Evolutionary conservation across 176 grass and related monocot genomes (phyloP).

Genomic region (Oryza meridionalis): DNA sequence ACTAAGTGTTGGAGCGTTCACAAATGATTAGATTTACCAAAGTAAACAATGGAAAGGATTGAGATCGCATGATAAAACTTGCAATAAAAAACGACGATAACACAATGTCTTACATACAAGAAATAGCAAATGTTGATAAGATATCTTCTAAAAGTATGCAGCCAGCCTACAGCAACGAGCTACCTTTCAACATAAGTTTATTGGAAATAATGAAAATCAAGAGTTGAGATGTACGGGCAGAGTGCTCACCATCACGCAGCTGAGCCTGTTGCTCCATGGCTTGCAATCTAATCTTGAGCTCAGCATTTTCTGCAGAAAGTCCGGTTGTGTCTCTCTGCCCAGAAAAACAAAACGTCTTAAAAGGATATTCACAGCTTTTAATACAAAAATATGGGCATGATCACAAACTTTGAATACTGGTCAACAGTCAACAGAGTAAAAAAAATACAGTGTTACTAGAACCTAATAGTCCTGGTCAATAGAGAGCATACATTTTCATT

Average conservation of each 20-base stretch:
- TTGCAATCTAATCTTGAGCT: constrained; percentile 87
- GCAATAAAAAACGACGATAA: background rate
- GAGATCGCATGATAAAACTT: background rate
- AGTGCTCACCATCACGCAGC: constrained; percentile 66
- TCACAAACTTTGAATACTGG: background rate
- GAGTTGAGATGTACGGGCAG: background rate
- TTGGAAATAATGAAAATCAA: constrained; percentile 22
- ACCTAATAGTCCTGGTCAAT: background rate
- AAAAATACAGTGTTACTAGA: background rate
- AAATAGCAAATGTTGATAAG: background rate
- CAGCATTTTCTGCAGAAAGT: constrained; percentile 69
- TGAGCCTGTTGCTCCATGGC: constrained; percentile 92
- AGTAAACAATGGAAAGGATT: background rate
- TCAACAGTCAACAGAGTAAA: constrained; percentile 17
- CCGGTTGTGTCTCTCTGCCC: constrained; percentile 81
- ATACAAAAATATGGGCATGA: constrained; percentile 16
- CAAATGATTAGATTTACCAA: constrained; percentile 15
- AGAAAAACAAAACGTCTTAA: constrained; percentile 38
- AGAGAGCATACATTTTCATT: background rate
- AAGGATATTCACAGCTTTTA: constrained; percentile 38
- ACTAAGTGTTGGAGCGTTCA: background rate
- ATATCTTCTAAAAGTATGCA: background rate
- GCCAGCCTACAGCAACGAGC: background rate
- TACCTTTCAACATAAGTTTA: background rate
- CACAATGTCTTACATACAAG: background rate